Evolutionary conservation across 1,284 basidiomycete genomes (phyloP).

Genomic region (Sporisorium iseilematis-ciliati): DNA sequence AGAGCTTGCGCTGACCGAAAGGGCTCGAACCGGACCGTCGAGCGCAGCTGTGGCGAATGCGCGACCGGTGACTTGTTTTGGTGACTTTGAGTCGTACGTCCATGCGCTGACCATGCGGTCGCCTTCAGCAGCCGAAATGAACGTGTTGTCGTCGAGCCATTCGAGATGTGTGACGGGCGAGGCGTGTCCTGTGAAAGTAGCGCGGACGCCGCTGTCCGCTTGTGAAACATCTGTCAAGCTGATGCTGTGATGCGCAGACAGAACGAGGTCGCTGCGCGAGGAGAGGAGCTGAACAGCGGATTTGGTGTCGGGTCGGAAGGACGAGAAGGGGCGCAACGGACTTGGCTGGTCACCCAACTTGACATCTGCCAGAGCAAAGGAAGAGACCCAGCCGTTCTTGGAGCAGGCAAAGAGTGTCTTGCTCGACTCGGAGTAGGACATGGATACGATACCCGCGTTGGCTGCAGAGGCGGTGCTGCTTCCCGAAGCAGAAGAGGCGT

Average conservation of each 20-base stretch:
- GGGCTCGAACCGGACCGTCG: slow-evolving; percentile 69
- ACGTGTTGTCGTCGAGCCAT: slow-evolving; percentile 67
- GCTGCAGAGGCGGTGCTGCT: slow-evolving; percentile 50
- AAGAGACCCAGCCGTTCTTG: slow-evolving; percentile 56
- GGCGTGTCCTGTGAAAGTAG: slow-evolving; percentile 59
- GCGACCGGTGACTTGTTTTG: slow-evolving; percentile 27
- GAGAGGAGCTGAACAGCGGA: slow-evolving; percentile 43
- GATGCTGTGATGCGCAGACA: slow-evolving; percentile 61
- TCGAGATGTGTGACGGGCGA: slow-evolving; percentile 63
- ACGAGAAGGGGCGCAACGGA: slow-evolving; percentile 29
- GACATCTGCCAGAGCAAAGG: slow-evolving; percentile 36
- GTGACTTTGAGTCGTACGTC: slow-evolving; percentile 70
- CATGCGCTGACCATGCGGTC: slow-evolving; percentile 82
- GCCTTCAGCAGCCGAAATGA: slow-evolving; percentile 79
- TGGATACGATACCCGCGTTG: slow-evolving; percentile 42
- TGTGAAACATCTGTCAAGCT: slow-evolving; percentile 29
- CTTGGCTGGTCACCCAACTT: slow-evolving; percentile 38
- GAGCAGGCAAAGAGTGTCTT: slow-evolving; percentile 49
- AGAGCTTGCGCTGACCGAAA: slow-evolving; percentile 36
- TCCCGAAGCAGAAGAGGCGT: slow-evolving; percentile 52
- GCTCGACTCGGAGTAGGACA: slow-evolving; percentile 35
- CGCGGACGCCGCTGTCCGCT: slow-evolving; percentile 18
- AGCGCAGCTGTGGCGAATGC: slow-evolving; percentile 68
- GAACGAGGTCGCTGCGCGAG: slow-evolving; percentile 28
- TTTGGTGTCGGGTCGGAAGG: slow-evolving; percentile 50